phyloP scores from a whole-genome alignment of 495 filamentous ascomycete genomes.

The Penicillium robsamsonii region DNA sequence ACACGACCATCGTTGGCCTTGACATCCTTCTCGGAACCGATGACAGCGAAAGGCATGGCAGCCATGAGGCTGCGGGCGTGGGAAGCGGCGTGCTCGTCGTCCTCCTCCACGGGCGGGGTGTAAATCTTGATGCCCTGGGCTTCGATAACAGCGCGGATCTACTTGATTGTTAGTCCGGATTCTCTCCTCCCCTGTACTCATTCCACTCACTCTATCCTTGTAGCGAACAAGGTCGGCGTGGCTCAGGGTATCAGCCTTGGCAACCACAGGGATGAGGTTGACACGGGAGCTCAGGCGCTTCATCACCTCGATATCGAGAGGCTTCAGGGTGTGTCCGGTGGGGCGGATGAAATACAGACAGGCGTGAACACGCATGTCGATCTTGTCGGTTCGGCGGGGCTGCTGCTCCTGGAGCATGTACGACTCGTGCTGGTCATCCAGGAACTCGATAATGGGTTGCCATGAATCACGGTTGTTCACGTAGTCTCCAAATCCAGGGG shows the following conservation, averaged over 20 bases:
- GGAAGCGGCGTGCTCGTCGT: slow-evolving; percentile 91
- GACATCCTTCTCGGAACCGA: slow-evolving; percentile 98
- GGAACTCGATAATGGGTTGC: slow-evolving; percentile 99
- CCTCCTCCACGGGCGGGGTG: slow-evolving; percentile 93
- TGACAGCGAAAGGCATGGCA: slow-evolving; percentile 98
- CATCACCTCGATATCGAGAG: slow-evolving; percentile 99
- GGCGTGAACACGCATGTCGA: slow-evolving; percentile 96
- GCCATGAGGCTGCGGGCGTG: slow-evolving; percentile 92
- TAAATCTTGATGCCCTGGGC: slow-evolving; percentile 99
- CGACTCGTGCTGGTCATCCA: slow-evolving; percentile 99
- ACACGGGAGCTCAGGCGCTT: slow-evolving; percentile 96
- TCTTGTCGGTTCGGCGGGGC: slow-evolving; percentile 94
- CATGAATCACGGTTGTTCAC: slow-evolving; percentile 99
- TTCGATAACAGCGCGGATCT: slow-evolving; percentile 95
- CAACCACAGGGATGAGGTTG: slow-evolving; percentile 96
- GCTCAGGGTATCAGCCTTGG: slow-evolving; percentile 97
- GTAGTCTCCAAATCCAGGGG: slow-evolving; percentile 98
- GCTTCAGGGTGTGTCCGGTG: slow-evolving; percentile 97
- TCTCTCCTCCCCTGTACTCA: background rate
- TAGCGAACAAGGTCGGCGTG: slow-evolving; percentile 85
- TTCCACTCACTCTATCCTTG: slow-evolving; percentile 76
- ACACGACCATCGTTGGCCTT: slow-evolving; percentile 93
- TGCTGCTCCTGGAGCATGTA: slow-evolving; percentile 99
- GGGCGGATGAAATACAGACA: slow-evolving; percentile 99
- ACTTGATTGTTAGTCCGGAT: slow-evolving; percentile 4